These are phyloP conservation scores for Apophysomyces elegans DNA, from an alignment of 371 early-diverging fungal species.

Conservation along the genomic window DNA sequence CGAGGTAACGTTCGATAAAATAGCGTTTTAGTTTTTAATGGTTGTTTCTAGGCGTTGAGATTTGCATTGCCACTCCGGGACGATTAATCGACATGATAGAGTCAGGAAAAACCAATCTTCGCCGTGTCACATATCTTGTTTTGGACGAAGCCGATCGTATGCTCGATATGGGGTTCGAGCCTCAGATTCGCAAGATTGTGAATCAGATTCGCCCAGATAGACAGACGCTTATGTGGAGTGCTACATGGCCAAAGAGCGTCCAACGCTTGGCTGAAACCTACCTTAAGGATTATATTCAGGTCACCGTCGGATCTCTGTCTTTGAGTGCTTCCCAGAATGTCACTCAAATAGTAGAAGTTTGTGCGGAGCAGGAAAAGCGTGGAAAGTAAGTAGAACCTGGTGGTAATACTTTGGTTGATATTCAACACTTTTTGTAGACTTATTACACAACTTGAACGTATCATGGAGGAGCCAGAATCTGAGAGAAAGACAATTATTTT, in stretches of 20 bases:
- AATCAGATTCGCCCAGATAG: constrained; percentile 98
- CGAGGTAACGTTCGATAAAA: constrained; percentile 42
- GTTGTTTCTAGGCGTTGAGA: constrained; percentile 76
- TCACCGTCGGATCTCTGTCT: constrained; percentile 97
- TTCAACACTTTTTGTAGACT: constrained; percentile 35
- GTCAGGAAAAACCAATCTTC: constrained; percentile 85
- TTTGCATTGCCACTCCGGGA: constrained; percentile 99
- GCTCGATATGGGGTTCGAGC: constrained; percentile 99
- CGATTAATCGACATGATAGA: constrained; percentile 98
- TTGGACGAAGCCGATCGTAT: constrained; percentile 99
- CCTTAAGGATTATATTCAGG: constrained; percentile 97
- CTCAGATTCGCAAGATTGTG: constrained; percentile 98
- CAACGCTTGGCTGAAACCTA: constrained; percentile 93
- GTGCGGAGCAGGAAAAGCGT: constrained; percentile 89
- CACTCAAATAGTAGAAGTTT: constrained; percentile 91
- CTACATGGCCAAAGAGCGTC: constrained; percentile 99
- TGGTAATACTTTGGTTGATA: not conserved
- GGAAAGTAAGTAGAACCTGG: constrained; percentile 47
- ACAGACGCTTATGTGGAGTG: constrained; percentile 99
- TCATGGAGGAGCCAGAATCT: constrained; percentile 77
- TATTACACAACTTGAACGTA: constrained; percentile 74
- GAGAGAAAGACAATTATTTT: constrained; percentile 93
- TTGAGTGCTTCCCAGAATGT: constrained; percentile 96
- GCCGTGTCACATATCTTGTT: constrained; percentile 97
- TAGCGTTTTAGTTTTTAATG: not conserved